These are phyloP conservation scores for Discostella stelligeroides DNA, from an alignment of 108 stramenopile genomes.

Conservation along the genomic window DNA sequence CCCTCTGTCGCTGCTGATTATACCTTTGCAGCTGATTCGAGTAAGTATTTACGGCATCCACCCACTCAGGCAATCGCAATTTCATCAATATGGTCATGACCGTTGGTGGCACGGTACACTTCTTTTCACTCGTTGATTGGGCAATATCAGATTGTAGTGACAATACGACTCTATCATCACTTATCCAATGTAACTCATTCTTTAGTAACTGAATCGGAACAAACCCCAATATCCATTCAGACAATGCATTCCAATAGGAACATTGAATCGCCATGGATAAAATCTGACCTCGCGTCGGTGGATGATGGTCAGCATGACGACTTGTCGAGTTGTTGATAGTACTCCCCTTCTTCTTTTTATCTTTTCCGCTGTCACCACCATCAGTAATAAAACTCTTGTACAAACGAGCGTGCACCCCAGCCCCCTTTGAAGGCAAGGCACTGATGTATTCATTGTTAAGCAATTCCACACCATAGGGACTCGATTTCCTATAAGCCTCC, in stretches of 20 bases:
- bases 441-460: constrained; percentile 56
- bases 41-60: constrained; percentile 30
- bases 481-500: constrained; percentile 66
- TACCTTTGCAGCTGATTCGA: not conserved
- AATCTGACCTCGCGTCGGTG: constrained; percentile 27
- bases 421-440: constrained; percentile 33
- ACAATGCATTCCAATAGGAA: constrained; percentile 40
- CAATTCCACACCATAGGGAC: constrained; percentile 77
- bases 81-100: constrained; percentile 62
- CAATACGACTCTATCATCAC: not conserved
- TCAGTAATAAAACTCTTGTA: constrained; percentile 5
- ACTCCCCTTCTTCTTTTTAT: constrained; percentile 1
- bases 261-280: constrained; percentile 31
- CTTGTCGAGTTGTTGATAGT: not conserved
- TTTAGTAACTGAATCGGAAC: constrained; percentile 54
- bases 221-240: constrained; percentile 47
- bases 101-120: constrained; percentile 29
- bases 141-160: not conserved
- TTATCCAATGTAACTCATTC: constrained; percentile 10
- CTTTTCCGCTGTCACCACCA: not conserved
- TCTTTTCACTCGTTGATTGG: constrained; percentile 6
- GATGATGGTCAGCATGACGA: not conserved
- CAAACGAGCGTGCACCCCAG: constrained; percentile 38
- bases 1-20: constrained; percentile 1
- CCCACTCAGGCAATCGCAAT: constrained; percentile 53